Base-by-base conservation (phyloP, 768 basidiomycete species). In the Xerocomellus amylosporus region DNA sequence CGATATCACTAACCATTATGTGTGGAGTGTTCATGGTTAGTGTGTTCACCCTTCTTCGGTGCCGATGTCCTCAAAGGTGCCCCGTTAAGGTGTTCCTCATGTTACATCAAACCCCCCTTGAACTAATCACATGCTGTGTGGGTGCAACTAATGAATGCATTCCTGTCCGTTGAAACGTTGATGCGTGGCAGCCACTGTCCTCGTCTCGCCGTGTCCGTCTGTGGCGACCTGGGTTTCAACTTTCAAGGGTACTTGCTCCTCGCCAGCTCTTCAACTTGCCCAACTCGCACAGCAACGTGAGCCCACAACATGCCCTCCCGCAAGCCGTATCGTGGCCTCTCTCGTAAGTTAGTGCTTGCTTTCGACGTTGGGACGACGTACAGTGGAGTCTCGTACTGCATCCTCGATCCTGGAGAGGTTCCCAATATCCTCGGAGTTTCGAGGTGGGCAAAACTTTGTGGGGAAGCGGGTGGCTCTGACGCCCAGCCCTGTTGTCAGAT, bases 301-400 rank as follows among this genome's bases (percentile, higher is more conserved):
- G 6, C 31, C 8, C 37, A 20, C 53, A 58, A 19, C 54, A 73
- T 73, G 73, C 6, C 60, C 4, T 46, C 65, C 12, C 45, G 64
- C 26, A 38, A 71, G 34, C 66, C 69, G 1, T 80, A 74, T 55
- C 49, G 60, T 17, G 79, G 79, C 3, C 54, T 51, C 0, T 56
- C 60, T n/a, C 71, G 77, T 57, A 78, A 77, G 50, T 58, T 77
- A 2, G 72, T 77, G 0, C 56, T 77, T 13, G 76, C 75, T 12
- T 73, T 77, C 41, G 76, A 77, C 56, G 70, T 77, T 2, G 76
- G 76, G 14, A 74, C 74, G 0, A 77, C 75, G 0, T 77, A 66
- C 43, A 75, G 74, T 40, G 75, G 77, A 0, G 69, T 74, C 34
- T 70, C 69, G 0, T 70, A 69, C 40, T 67, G 66, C 44, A 59